Percentiles rank a stretch among this genome's conserved stretches.
These are phyloP conservation scores for Trichoderma reesei DNA, from an alignment of 495 filamentous ascomycete genomes.

Conservation along the genomic window DNA sequence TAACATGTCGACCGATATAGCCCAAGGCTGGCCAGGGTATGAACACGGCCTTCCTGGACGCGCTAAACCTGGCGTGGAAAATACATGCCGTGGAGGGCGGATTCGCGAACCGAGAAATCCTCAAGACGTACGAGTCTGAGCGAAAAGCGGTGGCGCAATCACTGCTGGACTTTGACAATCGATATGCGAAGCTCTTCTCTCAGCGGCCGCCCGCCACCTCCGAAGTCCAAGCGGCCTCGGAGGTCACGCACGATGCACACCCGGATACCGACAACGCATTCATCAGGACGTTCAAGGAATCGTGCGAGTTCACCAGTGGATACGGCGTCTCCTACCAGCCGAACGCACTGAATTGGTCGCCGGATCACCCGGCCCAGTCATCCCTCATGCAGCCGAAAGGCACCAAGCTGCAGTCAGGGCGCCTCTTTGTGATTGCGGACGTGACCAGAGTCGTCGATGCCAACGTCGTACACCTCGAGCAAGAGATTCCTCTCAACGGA, in stretches of 20 bases:
- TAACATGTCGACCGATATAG: slow-evolving; percentile 14
- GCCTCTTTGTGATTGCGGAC: slow-evolving; percentile 61
- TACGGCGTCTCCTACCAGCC: slow-evolving; percentile 58
- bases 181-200: slow-evolving; percentile 59
- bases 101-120: slow-evolving; percentile 43
- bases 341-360: slow-evolving; percentile 53
- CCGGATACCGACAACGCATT: slow-evolving; percentile 53
- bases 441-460: slow-evolving; percentile 78
- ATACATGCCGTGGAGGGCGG: slow-evolving; percentile 60
- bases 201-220: slow-evolving; percentile 45
- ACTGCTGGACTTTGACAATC: slow-evolving; percentile 63
- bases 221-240: slow-evolving; percentile 37
- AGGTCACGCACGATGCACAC: slow-evolving; percentile 16
- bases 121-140: slow-evolving; percentile 66
- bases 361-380: slow-evolving; percentile 62
- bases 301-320: slow-evolving; percentile 61
- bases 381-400: slow-evolving; percentile 52
- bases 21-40: slow-evolving; percentile 81
- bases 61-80: slow-evolving; percentile 79
- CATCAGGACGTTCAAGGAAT: slow-evolving; percentile 57
- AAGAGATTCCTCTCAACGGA: slow-evolving; percentile 79
- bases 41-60: slow-evolving; percentile 77
- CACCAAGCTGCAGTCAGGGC: slow-evolving; percentile 55
- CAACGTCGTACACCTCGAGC: slow-evolving; percentile 79
- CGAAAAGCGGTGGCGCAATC: slow-evolving; percentile 60